Evolutionary conservation across 768 basidiomycete species (phyloP), one percentile per base, ranked within the genome.

Genomic region (Pleurotus salmoneostramineus): DNA sequence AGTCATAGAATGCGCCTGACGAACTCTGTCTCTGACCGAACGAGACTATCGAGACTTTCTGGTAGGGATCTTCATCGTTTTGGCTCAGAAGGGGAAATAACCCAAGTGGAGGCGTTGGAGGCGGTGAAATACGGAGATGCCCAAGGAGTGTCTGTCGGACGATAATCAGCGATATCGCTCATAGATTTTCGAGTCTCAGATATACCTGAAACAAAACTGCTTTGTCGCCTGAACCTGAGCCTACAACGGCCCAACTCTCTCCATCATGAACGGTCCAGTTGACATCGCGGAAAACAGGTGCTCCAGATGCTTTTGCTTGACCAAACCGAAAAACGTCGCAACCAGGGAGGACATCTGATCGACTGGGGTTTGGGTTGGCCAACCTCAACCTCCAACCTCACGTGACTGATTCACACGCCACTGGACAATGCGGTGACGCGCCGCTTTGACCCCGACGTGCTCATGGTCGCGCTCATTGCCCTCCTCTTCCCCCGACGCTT

Each of bases 1-100:
- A 97, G 72, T 98, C 95, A 60, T 90, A 89, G 73, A 98, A 98
- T 8, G 82, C 90, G 6, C 88, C 86, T 0, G 78, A 72, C 1
- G 75, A 75, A 15, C 79, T 75, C 1, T 79, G 74, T 14, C 85
- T 79, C 60, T 89, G 84, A 0, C 85, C 79, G 61, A 91, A 91
- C 0, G 87, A 85, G 6, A 92, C 88, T 35, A 84, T 68, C 12
- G 78, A 73, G 35, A 91, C 66, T 34, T 70, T 70, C 6, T 76
- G 65, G 60, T 79, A 80, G 0, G 86, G 77, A 61, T 90, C 81
- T 12, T 66, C 63, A 15, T 69, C 62, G 6, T 66, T 56, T 21
- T 69, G 56, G 17, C 65, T 50, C 4, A 72, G 61, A 17, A 71
- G 63, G 1, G 94, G 94, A 65, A 89, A 95, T n/a, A 91, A 75